Evolutionary conservation across 179 eudicot genomes (phyloP), one percentile per base, ranked within the genome.

Genomic region (Monotropa hypopitys): DNA sequence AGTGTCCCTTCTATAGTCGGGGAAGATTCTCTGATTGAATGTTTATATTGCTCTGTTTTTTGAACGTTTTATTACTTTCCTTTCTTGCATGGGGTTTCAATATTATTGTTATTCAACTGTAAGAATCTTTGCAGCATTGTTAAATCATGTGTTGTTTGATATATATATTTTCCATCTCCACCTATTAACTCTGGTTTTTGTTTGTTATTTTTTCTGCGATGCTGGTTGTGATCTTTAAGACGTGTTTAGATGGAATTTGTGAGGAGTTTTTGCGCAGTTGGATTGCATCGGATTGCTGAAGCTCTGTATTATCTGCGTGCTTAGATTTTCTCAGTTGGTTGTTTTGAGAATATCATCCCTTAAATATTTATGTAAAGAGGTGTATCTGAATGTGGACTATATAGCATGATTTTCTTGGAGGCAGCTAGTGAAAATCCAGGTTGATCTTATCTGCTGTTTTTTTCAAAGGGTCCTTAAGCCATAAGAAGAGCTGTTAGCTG

Each of bases 151-250:
- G 13, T 40, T 15, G 8, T 38, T 33, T 13, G 45, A 43, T 42
- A 1, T 49, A 33, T 47, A 51, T 20, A 56, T 40, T 38, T 50
- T 10, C 76, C 16, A 51, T 70, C 28, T 53, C 32, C 66, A 66
- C 62, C 20, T 65, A 82, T 67, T 85, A 66, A 80, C 78, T 70
- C 46, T 72, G n/a, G 20, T 32, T 56, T 70, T 28, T 78, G 21
- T 56, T 82, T 71, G 71, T 72, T 33, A 8, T 78, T 66, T 74
- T 72, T 72, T 59, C 62, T 68, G 77, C 66, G 43, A 73, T 77
- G 81, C 70, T 73, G 72, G 79, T 77, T 73, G 10, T 74, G 81
- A 59, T 42, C 74, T 35, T 82, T 77, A 66, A 79, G 83, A 77
- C 76, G 84, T 69, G 5, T 70, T 74, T 74, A 46, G 72, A 75